Base-by-base conservation (phyloP, 2,329 filamentous ascomycete genomes). In the Arthrobotrys sphaeroides region DNA sequence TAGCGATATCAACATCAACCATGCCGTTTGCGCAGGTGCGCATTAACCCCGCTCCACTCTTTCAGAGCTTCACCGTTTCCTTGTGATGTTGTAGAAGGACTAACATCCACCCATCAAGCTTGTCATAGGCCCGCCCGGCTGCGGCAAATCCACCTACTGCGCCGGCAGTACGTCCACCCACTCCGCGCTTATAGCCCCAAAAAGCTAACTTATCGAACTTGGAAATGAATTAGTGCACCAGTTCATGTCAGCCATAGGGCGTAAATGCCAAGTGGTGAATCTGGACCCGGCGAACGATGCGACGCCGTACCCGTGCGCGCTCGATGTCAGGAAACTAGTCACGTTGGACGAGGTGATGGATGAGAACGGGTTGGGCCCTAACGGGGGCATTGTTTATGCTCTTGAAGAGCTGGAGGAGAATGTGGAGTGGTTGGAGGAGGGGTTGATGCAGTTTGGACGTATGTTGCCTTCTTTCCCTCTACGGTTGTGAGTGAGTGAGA, bases 71-170 rank as follows among this genome's bases (percentile, higher is more conserved):
- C 3, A n/a, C 12, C 31, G n/a, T 45, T 16, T 18, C n/a, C 18
- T 33, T 3, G 6, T 36, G 28, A n/a, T n/a, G n/a, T n/a, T 57
- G 16, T 49, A 24, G 49, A 26, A 26, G 40, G 20, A 24, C 70
- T 65, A 53, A 70, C 53, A 51, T 64, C 43, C 80, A 47, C 49
- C n/a, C 88, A 86, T 86, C 85, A 91, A 96, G 84, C 89, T 97
- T 45, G 89, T 97, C 38, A 89, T 97, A 80, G 95, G 95, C n/a
- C 94, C 94, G 78, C 95, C 95, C 5, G 95, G 95, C 80, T 90
- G 93, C 28, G 95, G 95, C 76, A 99, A 99, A 85, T 97, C 93
- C 78, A 99, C 95, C 5, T 97, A 97, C 82, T 98, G 94, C 85
- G 93, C 98, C 89, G 95, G 95, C 81, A 97, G 89, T 90, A 83